A percentile compares a stretch with the other conserved stretches of the same genome.
Conservation (phyloP, 2,329 filamentous ascomycete species). For the Aureobasidium pullulans region DNA sequence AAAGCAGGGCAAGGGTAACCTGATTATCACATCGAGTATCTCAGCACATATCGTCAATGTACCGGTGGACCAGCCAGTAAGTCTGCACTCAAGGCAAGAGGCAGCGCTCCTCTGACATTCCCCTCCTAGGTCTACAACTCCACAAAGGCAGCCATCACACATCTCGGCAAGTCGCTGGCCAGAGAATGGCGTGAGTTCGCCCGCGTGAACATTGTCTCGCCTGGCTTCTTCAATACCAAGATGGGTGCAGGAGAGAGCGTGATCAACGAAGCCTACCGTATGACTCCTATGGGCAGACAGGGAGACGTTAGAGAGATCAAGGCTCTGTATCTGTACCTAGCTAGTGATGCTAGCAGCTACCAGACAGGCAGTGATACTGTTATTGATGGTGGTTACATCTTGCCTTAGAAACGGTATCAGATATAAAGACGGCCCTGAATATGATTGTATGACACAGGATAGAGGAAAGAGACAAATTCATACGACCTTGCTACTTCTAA, state of each 20-base stretch:
- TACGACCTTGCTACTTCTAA: background rate
- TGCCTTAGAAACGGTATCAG: conserved; percentile 22
- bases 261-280: conserved; percentile 42
- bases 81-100: background rate
- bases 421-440: background rate
- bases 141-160: conserved; percentile 49
- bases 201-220: conserved; percentile 49
- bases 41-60: conserved; percentile 30
- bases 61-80: conserved; percentile 46
- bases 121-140: conserved; percentile 43
- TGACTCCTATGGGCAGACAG: conserved; percentile 42
- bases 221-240: conserved; percentile 50
- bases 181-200: conserved; percentile 52
- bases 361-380: conserved; percentile 27
- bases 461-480: background rate
- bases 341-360: conserved; percentile 27
- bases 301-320: conserved; percentile 29
- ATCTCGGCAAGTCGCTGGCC: conserved; percentile 49
- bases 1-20: conserved; percentile 38
- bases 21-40: conserved; percentile 40
- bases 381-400: conserved; percentile 29
- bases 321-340: conserved; percentile 27
- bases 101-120: background rate
- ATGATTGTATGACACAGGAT: background rate
- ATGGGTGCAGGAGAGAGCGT: conserved; percentile 42